Percentiles rank a stretch among this genome's conserved stretches.
Evolutionary conservation across 148 eudicot species (phyloP).

Genomic region (Rheum nobile): DNA sequence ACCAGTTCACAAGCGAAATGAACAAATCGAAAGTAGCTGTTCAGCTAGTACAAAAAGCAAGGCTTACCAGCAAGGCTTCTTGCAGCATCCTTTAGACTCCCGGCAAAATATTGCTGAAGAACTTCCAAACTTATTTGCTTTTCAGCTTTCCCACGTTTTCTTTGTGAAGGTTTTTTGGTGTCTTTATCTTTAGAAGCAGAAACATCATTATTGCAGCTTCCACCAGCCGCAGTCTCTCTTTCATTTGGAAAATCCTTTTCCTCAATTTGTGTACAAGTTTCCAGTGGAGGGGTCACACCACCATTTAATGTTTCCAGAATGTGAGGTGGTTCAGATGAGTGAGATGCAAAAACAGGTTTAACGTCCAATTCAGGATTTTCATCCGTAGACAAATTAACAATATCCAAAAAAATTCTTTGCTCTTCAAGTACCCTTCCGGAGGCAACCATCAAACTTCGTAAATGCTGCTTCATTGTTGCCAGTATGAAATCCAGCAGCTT

Average conservation of each 20-base stretch:
- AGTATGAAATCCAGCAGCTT: slow-evolving; percentile 48
- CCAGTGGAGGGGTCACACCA: not conserved
- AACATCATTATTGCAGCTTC: not conserved
- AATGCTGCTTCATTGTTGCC: slow-evolving; percentile 49
- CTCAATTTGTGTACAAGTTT: not conserved
- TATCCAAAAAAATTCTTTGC: slow-evolving; percentile 45
- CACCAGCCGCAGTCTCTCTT: not conserved
- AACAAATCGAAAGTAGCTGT: too few species aligned
- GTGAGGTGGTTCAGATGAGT: slow-evolving; percentile 15
- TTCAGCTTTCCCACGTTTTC: slow-evolving; percentile 90
- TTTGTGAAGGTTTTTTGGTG: slow-evolving; percentile 39
- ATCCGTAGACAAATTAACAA: slow-evolving; percentile 33
- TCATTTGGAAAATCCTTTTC: not conserved
- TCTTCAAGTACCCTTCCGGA: slow-evolving; percentile 66
- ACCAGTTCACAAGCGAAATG: too few species aligned
- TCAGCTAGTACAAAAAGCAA: not conserved
- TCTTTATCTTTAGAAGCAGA: slow-evolving; percentile 28
- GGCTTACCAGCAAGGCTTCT: slow-evolving; percentile 74
- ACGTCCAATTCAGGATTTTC: slow-evolving; percentile 29
- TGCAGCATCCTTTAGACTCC: slow-evolving; percentile 91
- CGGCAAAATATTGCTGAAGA: slow-evolving; percentile 80
- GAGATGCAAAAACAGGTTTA: slow-evolving; percentile 21
- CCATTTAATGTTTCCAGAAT: not conserved
- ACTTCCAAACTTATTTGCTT: slow-evolving; percentile 85
- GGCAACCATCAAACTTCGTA: slow-evolving; percentile 61